Base-by-base conservation (phyloP, 192 early-diverging fungal species). In the Linnemannia hyalina region DNA sequence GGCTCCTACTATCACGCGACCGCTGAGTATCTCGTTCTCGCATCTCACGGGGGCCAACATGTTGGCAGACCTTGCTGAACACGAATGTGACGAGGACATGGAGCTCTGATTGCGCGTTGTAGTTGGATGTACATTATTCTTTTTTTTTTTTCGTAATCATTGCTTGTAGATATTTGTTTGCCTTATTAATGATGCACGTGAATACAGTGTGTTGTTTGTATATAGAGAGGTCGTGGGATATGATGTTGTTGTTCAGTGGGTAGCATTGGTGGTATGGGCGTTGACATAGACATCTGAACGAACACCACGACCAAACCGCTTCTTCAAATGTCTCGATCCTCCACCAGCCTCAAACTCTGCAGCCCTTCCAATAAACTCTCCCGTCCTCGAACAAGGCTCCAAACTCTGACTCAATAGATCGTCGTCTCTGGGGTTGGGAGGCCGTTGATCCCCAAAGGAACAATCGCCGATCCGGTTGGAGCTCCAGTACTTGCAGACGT, bases 401-500 rank as follows among this genome's bases (percentile, higher is more conserved):
- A 93, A 76, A 42, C 91, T 92, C 74, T 93, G 90, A 63, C 90
- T 91, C 54, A 92, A 87, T 35, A 92, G 82, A 77, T 93, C 88
- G 36, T 90, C 89, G 1, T 78, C 78, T 6, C 80, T 74, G 20
- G 92, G 89, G 47, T 85, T 85, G 2, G 77, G 84, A 35, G 92
- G 92, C 52, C 77, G 69, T 26, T 87, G 88, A 70, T 84, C 80
- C 26, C 89, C 90, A 89, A 93, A 93, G 75, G 83, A 91, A 77
- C 92, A 92, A 83, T 89, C 91, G 35, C 91, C 92, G 46, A 92
- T 88, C 74, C 88, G 87, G 86, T 93, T 92, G 22, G 90, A 91
- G 44, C 89, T 89, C 93, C 93, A 93, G 90, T 93, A 93, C 82
- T 92, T 92, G 90, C 93, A 93, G 70, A 88, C 85, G 68, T 88